Base-by-base conservation (phyloP, 2,329 filamentous ascomycete genomes). In the Aspergillus ibericus region DNA sequence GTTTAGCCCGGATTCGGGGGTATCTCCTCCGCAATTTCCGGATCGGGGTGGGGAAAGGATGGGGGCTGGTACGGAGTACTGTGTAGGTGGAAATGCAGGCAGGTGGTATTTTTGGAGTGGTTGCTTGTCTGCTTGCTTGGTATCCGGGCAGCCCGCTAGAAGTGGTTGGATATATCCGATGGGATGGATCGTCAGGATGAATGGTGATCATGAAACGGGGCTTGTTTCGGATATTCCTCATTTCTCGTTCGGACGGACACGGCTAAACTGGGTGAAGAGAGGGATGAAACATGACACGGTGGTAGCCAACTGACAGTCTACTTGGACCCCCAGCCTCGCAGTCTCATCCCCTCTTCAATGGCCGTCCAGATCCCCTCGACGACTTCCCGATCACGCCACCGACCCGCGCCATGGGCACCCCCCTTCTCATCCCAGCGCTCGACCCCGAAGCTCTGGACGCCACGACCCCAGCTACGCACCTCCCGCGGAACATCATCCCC, bases 291-390 rank as follows among this genome's bases (percentile, higher is more conserved):
- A 36, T 54, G 29, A 29, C 40, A 54, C 34, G 3, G 22, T 25
- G 22, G 22, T 25, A 25, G 22, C 22, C 3, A 25, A 25, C 22
- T 25, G 22, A 29, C 50, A 18, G 13, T 49, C 61, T 61, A 73
- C 53, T 72, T 72, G n/a, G 67, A 61, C 53, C 72, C 72, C 92
- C 92, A 97, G 2, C 92, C 93, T 72, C 88, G 91, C 60, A 83
- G 82, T 69, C 88, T 84, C 95, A 99, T 98, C 63, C 90, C 89
- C 64, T 83, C 83, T 81, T 98, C 95, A 63, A 99, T 90, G 4
- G 85, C 82, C 70, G 89, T 90, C 95, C 95, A 99, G 61, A 99
- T 91, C 59, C 87, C 83, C 81, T 98, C 95, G 9, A 97, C 92
- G 16, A 96, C 88, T 79, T 98, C 95, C 52, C 93, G 84, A 77